Evolutionary conservation across 2,329 filamentous ascomycete species (phyloP), one percentile per base, ranked within the genome.

Genomic region (Xylariaceae sp.): DNA sequence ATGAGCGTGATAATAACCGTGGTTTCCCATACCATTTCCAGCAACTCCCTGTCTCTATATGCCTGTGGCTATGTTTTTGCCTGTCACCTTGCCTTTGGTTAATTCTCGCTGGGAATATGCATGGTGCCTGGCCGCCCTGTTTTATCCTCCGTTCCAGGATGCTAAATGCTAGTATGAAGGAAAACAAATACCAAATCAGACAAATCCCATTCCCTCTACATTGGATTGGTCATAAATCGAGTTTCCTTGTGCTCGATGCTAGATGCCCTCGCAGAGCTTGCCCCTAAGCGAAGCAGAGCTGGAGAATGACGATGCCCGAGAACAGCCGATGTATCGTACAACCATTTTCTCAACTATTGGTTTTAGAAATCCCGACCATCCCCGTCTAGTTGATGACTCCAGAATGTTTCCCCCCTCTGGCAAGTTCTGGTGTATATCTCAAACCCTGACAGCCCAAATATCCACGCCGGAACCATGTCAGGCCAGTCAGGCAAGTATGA

Each of bases 131-230:
- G 13, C 9, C 11, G 11, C 15, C 15, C 21, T n/a, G 11, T 23
- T 41, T 41, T 41, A 13, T 15, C 24, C 37, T 30, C 21, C 21
- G 26, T 41, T 41, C 18, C 42, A 46, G 27, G 27, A 16, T 20
- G 27, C 29, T 24, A 9, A 30, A 50, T 41, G 30, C 24, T 35
- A 18, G 18, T 35, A 32, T 26, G 30, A 27, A 8, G 6, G 13
- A 35, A 6, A 40, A n/a, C 15, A 29, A 30, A 26, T 26, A 45
- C 15, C 18, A 53, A 45, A 11, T 10, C 43, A 43, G 24, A 43
- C n/a, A n/a, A n/a, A n/a, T n/a, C n/a, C n/a, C n/a, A n/a, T 33
- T n/a, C 30, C 13, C 13, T 15, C 30, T 9, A 6, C 1, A 33
- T 6, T 15, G 16, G 6, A 36, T 9, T 16, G 11, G 18, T 6